Conservation (phyloP, 2,329 filamentous ascomycete species). For the Fonsecaea monophora region DNA sequence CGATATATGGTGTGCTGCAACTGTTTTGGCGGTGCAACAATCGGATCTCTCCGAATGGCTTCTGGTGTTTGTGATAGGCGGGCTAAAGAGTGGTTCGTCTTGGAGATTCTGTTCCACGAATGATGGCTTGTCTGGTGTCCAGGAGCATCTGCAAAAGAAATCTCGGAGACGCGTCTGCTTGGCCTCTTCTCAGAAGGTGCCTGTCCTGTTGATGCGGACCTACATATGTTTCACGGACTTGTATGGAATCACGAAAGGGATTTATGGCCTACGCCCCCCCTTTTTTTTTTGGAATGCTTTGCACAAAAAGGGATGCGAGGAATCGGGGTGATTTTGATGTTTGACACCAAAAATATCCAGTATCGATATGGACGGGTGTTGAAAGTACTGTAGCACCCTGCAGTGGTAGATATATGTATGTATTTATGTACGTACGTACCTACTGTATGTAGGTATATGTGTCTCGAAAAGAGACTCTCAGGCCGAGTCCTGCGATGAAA, state of each 20-base stretch:
- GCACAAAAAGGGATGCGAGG: neutral
- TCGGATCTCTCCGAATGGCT: neutral
- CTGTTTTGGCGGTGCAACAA: slow-evolving; percentile 1
- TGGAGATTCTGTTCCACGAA: neutral
- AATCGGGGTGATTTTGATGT: neutral
- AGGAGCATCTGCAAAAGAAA: neutral
- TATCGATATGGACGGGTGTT: neutral
- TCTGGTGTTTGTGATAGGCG: neutral
- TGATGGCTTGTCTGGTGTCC: neutral
- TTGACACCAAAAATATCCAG: neutral
- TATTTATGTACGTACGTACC: too few species aligned
- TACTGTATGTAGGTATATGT: too few species aligned
- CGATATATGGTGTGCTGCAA: slow-evolving; percentile 7
- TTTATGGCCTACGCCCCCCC: neutral
- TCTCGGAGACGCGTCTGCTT: neutral
- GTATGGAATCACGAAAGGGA: neutral
- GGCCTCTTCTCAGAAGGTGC: neutral
- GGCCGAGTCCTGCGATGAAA: too few species aligned
- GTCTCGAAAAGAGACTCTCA: neutral
- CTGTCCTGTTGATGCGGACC: neutral
- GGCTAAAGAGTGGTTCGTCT: neutral
- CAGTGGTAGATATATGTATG: neutral
- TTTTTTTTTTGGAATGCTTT: neutral
- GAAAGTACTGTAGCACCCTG: neutral
- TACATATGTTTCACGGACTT: neutral